Percentiles rank a stretch among this genome's conserved stretches.
Evolutionary conservation across 148 eudicot genomes (phyloP).

Genomic region (Camellia japonica): DNA sequence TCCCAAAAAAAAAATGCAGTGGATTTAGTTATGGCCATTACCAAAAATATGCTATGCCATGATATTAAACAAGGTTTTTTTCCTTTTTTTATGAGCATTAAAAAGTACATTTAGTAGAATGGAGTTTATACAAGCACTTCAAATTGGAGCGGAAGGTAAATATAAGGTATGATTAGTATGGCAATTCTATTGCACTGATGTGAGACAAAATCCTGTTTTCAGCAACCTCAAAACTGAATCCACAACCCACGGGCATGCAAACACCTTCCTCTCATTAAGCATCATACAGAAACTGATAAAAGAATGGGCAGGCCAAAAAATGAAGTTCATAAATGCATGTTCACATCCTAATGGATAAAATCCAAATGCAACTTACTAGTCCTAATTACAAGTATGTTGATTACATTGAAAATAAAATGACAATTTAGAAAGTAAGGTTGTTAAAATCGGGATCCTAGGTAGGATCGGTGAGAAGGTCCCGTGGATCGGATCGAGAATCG

Average conservation of each 20-base stretch:
- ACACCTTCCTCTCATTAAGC: not conserved
- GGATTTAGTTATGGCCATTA: constrained; percentile 10
- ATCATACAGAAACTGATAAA: not conserved
- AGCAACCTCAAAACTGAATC: constrained; percentile 11
- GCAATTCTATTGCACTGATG: not conserved
- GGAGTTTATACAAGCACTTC: not conserved
- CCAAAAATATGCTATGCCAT: not conserved
- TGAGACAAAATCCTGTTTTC: not conserved
- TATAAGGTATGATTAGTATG: not conserved
- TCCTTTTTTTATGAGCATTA: not conserved
- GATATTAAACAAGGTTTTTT: not conserved
- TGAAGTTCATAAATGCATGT: not conserved
- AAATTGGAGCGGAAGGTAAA: not conserved
- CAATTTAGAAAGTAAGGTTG: not conserved
- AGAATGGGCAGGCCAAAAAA: not conserved
- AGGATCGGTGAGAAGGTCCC: too few relatives aligned
- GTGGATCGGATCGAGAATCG: too few relatives aligned
- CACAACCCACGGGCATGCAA: not conserved
- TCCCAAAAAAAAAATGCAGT: constrained; percentile 22
- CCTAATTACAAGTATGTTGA: not conserved
- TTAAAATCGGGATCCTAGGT: too few relatives aligned
- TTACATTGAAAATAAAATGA: too few relatives aligned
- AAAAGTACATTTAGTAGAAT: not conserved
- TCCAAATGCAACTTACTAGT: not conserved
- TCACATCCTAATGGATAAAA: not conserved